Base-by-base conservation (phyloP, 2,329 filamentous ascomycete genomes). In the Lachnellula arida region DNA sequence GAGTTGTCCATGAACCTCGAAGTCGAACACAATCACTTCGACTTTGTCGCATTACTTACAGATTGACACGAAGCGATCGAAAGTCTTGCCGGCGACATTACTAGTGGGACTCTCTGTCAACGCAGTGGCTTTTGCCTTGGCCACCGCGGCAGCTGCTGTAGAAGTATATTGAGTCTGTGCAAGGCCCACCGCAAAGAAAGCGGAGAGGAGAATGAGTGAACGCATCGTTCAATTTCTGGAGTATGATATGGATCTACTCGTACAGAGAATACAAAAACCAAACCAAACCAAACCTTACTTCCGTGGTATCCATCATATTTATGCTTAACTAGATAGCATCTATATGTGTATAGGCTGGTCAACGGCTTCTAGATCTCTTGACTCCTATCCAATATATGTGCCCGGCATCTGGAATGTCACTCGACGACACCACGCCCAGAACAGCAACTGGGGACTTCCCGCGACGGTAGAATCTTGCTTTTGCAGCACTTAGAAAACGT, bases 1-100 rank as follows among this genome's bases (percentile, higher is more conserved):
- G 8, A 19, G 15, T 40, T 32, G 8, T 9, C 28, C 3, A 40
- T 14, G 9, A 40, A 40, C 15, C 2, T 19, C 17, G 15, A 40
- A 2, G 39, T 17, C 6, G 39, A n/a, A 19, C 39, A 4, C 15
- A 7, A 40, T 15, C 15, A 17, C 17, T 7, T 40, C 14, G 5
- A 6, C 15, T 15, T 5, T 2, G 17, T 40, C 17, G 3, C 3
- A 40, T 17, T 15, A 15, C 48, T 50, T 50, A 50, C 48, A 62
- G 70, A 91, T 84, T 57, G 85, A 80, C 51, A 84, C 83, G 56
- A 89, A 81, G 14, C 88, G 83, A 68, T 91, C 81, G 68, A 91
- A 92, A 0, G 79, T 84, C 68, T 85, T 83, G 57, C 89, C 89
- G 67, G 81, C 78, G 53, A 91, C 82, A 63, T 82, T 69, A 68